Conservation (phyloP, 169 alveolate species). For the Besnoitia besnoiti region DNA sequence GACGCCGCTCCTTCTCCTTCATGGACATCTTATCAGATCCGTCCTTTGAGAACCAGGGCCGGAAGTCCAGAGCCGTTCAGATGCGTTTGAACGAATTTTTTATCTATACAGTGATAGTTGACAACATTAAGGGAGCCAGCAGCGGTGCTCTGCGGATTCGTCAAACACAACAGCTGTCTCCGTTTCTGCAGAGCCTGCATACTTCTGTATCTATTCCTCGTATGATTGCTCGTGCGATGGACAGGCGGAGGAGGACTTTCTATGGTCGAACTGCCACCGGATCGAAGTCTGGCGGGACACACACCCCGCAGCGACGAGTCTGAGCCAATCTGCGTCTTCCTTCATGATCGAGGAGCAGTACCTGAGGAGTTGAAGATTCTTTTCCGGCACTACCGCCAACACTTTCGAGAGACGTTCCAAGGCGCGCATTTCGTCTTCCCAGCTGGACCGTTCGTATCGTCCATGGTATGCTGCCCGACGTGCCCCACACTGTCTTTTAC, state of each 20-base stretch:
- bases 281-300: not conserved
- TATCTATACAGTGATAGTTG: too few relatives aligned
- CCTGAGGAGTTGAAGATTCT: not conserved
- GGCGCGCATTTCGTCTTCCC: slow-evolving; percentile 7
- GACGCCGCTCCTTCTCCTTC: too few relatives aligned
- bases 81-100: too few relatives aligned
- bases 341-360: not conserved
- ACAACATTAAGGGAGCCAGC: too few relatives aligned
- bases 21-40: too few relatives aligned
- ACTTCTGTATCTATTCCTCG: too few relatives aligned
- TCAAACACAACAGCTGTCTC: too few relatives aligned
- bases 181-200: too few relatives aligned
- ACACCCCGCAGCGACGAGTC: not conserved
- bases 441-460: not conserved
- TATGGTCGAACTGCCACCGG: not conserved
- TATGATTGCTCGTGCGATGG: not conserved
- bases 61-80: too few relatives aligned
- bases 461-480: not conserved
- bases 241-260: slow-evolving; percentile 19
- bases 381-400: not conserved
- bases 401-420: not conserved
- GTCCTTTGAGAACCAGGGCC: too few relatives aligned
- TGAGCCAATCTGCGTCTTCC: slow-evolving; percentile 17
- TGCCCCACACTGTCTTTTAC: too few relatives aligned
- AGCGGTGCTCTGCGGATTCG: too few relatives aligned